phyloP scores from a whole-genome alignment of 129 eudicot genomes.

The Logfia minima region DNA sequence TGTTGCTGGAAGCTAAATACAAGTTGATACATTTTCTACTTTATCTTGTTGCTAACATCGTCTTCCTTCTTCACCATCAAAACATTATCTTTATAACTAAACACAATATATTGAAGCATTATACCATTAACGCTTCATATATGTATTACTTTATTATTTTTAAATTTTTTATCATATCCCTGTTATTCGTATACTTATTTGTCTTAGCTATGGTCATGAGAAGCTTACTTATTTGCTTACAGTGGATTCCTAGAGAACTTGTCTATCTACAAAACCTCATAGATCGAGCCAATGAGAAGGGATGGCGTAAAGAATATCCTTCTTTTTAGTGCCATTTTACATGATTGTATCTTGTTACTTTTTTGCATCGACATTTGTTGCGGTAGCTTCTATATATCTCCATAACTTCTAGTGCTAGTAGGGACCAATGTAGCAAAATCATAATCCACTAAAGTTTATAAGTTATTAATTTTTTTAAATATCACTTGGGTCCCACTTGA shows the following conservation, averaged over 20 bases:
- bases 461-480: neutral
- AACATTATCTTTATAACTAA: neutral
- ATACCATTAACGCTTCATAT: neutral
- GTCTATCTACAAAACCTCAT: constrained; percentile 56
- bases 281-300: constrained; percentile 95
- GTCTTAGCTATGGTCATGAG: neutral
- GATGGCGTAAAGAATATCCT: constrained; percentile 96
- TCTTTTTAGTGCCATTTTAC: constrained; percentile 16
- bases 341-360: constrained; percentile 1
- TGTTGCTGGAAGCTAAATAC: too few species aligned
- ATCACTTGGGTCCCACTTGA: constrained; percentile 8
- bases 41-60: neutral
- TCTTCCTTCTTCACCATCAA: too few species aligned
- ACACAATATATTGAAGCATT: neutral
- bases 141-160: neutral
- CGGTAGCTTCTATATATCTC: neutral
- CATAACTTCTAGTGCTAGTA: neutral
- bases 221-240: constrained; percentile 25
- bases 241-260: constrained; percentile 79
- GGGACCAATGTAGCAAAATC: neutral
- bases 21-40: neutral
- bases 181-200: neutral
- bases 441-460: neutral
- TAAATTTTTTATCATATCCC: neutral
- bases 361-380: neutral